Percentiles rank a stretch among this genome's conserved stretches.
These are phyloP conservation scores for Lippia alba DNA, from an alignment of 305 asterid genomes.

Conservation along the genomic window DNA sequence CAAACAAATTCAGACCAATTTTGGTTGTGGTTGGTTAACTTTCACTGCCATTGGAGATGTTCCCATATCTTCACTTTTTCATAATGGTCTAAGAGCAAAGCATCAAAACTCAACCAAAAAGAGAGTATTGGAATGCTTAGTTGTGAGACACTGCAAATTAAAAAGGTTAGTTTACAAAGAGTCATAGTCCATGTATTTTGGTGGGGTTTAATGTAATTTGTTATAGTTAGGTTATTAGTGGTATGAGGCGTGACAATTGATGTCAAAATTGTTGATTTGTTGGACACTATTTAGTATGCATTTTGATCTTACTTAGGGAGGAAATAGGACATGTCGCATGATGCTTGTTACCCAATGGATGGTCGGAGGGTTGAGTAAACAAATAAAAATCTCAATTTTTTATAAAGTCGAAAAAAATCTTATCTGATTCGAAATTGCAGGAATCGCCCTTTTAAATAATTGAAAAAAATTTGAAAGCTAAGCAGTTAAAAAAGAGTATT, in stretches of 20 bases:
- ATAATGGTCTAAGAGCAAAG: background rate
- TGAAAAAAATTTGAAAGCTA: no score
- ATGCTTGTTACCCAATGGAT: background rate
- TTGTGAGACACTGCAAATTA: no score
- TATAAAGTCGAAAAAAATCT: no score
- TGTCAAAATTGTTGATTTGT: background rate
- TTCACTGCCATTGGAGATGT: slow-evolving; percentile 17
- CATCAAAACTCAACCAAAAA: background rate
- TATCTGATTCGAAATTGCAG: no score
- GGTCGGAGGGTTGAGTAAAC: background rate
- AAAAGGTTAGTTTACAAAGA: no score
- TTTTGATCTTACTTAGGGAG: background rate
- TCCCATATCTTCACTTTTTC: slow-evolving; percentile 2
- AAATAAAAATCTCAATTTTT: background rate
- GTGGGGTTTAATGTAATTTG: background rate
- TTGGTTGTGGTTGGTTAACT: slow-evolving; percentile 37
- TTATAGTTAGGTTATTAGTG: background rate
- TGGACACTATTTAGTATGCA: background rate
- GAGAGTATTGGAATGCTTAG: no score
- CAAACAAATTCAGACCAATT: slow-evolving; percentile 1
- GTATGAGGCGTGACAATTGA: background rate
- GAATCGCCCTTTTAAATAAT: no score
- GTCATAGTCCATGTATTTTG: no score
- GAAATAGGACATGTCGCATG: background rate
- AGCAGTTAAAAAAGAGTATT: no score